phyloP scores from a whole-genome alignment of 306 rosid genomes.

The Vigna nakashimae region DNA sequence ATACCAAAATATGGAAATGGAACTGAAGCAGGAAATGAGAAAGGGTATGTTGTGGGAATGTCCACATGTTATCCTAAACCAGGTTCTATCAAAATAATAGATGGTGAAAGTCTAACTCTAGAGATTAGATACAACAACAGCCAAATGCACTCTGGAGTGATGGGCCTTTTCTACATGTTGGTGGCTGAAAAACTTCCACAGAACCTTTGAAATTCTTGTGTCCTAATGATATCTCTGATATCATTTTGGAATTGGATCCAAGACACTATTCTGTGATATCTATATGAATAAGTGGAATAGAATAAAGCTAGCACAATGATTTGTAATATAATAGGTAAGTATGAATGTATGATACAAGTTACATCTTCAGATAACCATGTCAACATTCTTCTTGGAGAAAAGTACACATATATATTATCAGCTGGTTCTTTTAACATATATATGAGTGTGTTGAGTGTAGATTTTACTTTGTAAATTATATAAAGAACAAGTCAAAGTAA shows the following conservation, averaged over 20 bases:
- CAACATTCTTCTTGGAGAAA: too few relatives aligned
- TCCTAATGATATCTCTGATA: background rate
- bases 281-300: background rate
- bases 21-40: conserved; percentile 72
- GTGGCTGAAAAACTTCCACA: conserved; percentile 65
- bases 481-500: too few relatives aligned
- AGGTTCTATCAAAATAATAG: conserved; percentile 64
- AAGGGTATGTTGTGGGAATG: conserved; percentile 87
- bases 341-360: too few relatives aligned
- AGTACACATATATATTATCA: too few relatives aligned
- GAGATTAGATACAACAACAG: conserved; percentile 51
- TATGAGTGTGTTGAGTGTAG: too few relatives aligned
- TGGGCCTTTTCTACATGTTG: conserved; percentile 78
- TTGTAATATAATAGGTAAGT: background rate
- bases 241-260: background rate
- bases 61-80: conserved; percentile 74
- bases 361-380: too few relatives aligned
- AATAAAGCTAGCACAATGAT: background rate
- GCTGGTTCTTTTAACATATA: too few relatives aligned
- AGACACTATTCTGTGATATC: background rate
- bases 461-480: too few relatives aligned
- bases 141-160: conserved; percentile 65
- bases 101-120: conserved; percentile 63
- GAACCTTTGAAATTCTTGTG: conserved; percentile 1
- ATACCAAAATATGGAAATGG: conserved; percentile 73